Evolutionary conservation across 2,329 filamentous ascomycete genomes (phyloP).

Genomic region (Sporothrix schenckii): DNA sequence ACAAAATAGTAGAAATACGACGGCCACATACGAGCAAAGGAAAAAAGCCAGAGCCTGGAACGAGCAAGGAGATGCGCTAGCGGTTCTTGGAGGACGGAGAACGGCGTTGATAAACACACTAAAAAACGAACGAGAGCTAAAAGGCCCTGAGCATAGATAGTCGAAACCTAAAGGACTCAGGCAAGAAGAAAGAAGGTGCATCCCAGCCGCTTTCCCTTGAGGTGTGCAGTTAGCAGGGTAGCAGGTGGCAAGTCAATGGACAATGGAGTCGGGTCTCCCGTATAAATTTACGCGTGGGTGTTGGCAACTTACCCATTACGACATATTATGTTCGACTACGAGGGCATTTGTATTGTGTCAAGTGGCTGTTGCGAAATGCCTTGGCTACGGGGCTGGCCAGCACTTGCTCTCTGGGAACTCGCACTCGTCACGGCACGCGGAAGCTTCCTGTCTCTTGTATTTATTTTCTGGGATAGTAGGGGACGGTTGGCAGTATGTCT

Average conservation of each 20-base stretch:
- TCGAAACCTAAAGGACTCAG: background rate
- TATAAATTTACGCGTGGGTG: background rate
- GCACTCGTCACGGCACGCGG: conserved; percentile 17
- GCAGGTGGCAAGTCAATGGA: background rate
- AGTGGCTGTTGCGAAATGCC: background rate
- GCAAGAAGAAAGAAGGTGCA: conserved; percentile 1
- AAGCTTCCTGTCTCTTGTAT: background rate
- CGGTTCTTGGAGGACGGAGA: conserved; percentile 5
- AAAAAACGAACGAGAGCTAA: conserved; percentile 1
- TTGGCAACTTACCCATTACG: background rate
- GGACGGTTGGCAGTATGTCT: background rate
- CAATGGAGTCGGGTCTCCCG: background rate
- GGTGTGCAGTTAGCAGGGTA: background rate
- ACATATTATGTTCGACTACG: conserved; percentile 1
- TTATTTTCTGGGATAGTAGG: background rate
- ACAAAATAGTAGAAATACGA: background rate
- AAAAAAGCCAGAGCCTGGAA: background rate
- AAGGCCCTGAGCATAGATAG: background rate
- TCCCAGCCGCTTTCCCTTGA: background rate
- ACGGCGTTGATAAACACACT: conserved; percentile 30
- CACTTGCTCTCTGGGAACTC: background rate
- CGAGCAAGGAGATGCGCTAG: conserved; percentile 3
- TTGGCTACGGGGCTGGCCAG: background rate
- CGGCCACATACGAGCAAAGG: conserved; percentile 3
- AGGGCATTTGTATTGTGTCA: background rate